Base-by-base conservation (phyloP, 2,329 filamentous ascomycete species). In the Fusarium duplospermum region DNA sequence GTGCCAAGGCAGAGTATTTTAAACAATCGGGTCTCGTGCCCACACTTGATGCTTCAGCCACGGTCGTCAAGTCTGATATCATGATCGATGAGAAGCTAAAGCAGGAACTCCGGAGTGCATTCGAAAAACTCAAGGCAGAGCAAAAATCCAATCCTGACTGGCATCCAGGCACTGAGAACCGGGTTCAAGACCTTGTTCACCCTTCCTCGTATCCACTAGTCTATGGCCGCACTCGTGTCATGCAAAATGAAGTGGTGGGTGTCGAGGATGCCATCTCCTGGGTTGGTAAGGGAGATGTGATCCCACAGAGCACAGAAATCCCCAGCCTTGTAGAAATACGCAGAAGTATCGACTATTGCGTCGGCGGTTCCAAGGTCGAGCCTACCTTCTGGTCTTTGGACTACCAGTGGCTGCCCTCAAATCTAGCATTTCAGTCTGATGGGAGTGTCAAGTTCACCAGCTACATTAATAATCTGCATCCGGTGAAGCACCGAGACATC, bases 171-270 rank as follows among this genome's bases (percentile, higher is more conserved):
- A 71, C 60, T 10, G n/a, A 62, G 2, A 47, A 54, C 0, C 56
- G 20, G 16, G 62, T 71, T 2, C 65, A 68, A 33, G 60, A 69
- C 9, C 50, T 74, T 22, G 62, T 74, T n/a, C 64, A 73, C 27
- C 71, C 71, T 2, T 76, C 73, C 0, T 38, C 76, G 50, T 50
- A 70, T 78, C 69, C 59, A 81, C 66, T 75, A 1, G 62, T 71
- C 2, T 75, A 70, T 20, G 72, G 66, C 16, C 52, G 50, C n/a
- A 58, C 82, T 9, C 79, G 78, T n/a, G 81, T 87, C 13, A 70
- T 87, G 35, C 35, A 64, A 1, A 77, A 81, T 4, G 78, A 81
- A 36, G 76, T 76, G 1, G 78, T 77, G 18, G 70, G 72, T 9
- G n/a, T 77, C 4, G 67, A 64, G 3, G 62, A 76, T 13, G 50